Evolutionary conservation across 768 basidiomycete species (phyloP).

Genomic region (Boletus rubropictus): DNA sequence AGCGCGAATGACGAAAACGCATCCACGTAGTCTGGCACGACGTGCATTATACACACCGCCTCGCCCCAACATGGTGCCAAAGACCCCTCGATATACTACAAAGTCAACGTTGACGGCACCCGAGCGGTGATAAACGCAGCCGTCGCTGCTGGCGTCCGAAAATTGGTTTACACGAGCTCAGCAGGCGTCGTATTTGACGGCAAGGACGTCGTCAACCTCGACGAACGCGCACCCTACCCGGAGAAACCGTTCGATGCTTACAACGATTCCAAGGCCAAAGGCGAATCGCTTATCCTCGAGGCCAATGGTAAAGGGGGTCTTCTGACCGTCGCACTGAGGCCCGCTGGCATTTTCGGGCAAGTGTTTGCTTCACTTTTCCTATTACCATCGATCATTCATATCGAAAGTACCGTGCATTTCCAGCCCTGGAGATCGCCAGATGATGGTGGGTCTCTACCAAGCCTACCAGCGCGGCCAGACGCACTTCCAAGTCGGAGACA

Average conservation of each 20-base stretch:
- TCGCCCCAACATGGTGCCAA: slow-evolving; percentile 70
- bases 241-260: slow-evolving; percentile 80
- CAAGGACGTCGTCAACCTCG: slow-evolving; percentile 70
- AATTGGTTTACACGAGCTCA: slow-evolving; percentile 92
- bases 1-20: neutral
- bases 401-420: neutral
- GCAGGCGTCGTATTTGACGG: slow-evolving; percentile 90
- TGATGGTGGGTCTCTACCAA: slow-evolving; percentile 70
- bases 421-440: slow-evolving; percentile 89
- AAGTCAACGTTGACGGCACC: slow-evolving; percentile 93
- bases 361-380: slow-evolving; percentile 19
- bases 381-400: slow-evolving; percentile 2
- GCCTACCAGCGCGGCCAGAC: slow-evolving; percentile 80
- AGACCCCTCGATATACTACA: slow-evolving; percentile 71
- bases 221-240: slow-evolving; percentile 79
- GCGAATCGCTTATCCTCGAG: slow-evolving; percentile 73
- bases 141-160: slow-evolving; percentile 61
- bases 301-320: slow-evolving; percentile 85
- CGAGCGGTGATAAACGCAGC: slow-evolving; percentile 80
- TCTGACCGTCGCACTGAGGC: slow-evolving; percentile 83
- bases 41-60: slow-evolving; percentile 94
- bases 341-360: slow-evolving; percentile 94
- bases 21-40: slow-evolving; percentile 59
- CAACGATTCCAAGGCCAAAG: slow-evolving; percentile 89
- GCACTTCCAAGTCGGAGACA: slow-evolving; percentile 89